Percentiles rank a stretch among this genome's conserved stretches.
Conservation (phyloP, 129 eudicot species). For the Lactuca saligna region DNA sequence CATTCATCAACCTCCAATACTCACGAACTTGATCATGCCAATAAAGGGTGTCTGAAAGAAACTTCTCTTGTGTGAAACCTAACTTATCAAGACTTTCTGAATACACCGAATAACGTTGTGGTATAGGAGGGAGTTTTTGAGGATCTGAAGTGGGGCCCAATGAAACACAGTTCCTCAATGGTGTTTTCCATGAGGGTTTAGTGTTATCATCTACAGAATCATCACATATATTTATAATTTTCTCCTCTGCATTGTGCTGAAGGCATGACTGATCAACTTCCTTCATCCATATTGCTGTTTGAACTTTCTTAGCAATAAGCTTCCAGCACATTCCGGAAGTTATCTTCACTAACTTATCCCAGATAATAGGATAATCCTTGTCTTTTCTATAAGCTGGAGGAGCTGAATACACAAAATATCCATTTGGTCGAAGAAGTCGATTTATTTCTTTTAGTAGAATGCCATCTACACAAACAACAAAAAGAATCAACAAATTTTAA, state of each 20-base stretch:
- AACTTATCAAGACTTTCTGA: slow-evolving; percentile 48
- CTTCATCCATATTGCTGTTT: slow-evolving; percentile 91
- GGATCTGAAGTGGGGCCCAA: slow-evolving; percentile 28
- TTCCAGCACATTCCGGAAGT: slow-evolving; percentile 96
- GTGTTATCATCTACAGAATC: slow-evolving; percentile 43
- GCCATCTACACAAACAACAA: slow-evolving; percentile 57
- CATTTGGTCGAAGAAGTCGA: slow-evolving; percentile 79
- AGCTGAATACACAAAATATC: slow-evolving; percentile 92
- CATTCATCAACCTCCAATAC: slow-evolving; percentile 85
- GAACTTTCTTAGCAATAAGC: slow-evolving; percentile 80
- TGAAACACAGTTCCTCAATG: slow-evolving; percentile 64
- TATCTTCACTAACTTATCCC: slow-evolving; percentile 75
- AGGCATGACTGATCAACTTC: slow-evolving; percentile 61
- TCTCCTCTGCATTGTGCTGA: slow-evolving; percentile 57
- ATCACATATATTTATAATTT: slow-evolving; percentile 65
- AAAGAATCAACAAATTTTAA: neutral
- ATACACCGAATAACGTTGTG: slow-evolving; percentile 81
- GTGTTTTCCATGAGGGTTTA: slow-evolving; percentile 68
- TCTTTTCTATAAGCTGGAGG: slow-evolving; percentile 97
- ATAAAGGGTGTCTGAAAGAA: slow-evolving; percentile 65
- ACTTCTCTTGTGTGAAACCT: slow-evolving; percentile 64
- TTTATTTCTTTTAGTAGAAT: slow-evolving; percentile 78
- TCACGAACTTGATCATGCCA: slow-evolving; percentile 95
- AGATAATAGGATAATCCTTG: slow-evolving; percentile 80
- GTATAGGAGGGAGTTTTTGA: slow-evolving; percentile 69